A percentile compares a stretch with the other conserved stretches of the same genome.
These are phyloP conservation scores for Macrotyloma uniflorum DNA, from an alignment of 306 rosid species.

Conservation along the genomic window DNA sequence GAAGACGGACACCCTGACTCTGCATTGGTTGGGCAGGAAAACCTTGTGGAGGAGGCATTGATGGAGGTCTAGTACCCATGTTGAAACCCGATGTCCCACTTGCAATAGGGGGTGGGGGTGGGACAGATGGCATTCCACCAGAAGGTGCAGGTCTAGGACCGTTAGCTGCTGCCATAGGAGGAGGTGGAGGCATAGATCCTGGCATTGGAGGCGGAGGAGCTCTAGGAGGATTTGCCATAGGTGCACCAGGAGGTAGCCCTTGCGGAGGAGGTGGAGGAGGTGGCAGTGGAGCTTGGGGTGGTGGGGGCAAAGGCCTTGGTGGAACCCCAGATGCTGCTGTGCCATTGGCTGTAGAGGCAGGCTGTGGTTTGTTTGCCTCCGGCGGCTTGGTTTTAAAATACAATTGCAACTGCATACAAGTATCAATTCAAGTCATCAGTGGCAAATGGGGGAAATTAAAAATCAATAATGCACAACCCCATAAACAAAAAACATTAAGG, in stretches of 20 bases:
- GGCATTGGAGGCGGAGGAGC: conserved; percentile 80
- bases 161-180: conserved; percentile 72
- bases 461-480: not conserved
- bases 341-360: conserved; percentile 70
- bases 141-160: conserved; percentile 87
- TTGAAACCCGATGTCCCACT: conserved; percentile 59
- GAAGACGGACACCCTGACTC: conserved; percentile 57
- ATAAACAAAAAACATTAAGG: not conserved
- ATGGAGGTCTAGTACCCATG: conserved; percentile 67
- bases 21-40: conserved; percentile 66
- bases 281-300: conserved; percentile 82
- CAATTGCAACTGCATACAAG: conserved; percentile 77
- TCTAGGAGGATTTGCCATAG: conserved; percentile 74
- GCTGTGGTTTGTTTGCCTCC: conserved; percentile 81
- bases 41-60: conserved; percentile 82
- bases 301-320: conserved; percentile 85
- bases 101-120: conserved; percentile 78
- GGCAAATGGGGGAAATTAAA: conserved; percentile 29
- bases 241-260: conserved; percentile 69
- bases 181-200: conserved; percentile 80
- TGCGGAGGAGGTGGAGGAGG: conserved; percentile 84
- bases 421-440: conserved; percentile 23
- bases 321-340: conserved; percentile 82
- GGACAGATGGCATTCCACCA: conserved; percentile 75
- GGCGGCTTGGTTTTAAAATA: conserved; percentile 89